Evolutionary conservation across 768 basidiomycete species (phyloP).

Genomic region (Paxillus rubicundulus): DNA sequence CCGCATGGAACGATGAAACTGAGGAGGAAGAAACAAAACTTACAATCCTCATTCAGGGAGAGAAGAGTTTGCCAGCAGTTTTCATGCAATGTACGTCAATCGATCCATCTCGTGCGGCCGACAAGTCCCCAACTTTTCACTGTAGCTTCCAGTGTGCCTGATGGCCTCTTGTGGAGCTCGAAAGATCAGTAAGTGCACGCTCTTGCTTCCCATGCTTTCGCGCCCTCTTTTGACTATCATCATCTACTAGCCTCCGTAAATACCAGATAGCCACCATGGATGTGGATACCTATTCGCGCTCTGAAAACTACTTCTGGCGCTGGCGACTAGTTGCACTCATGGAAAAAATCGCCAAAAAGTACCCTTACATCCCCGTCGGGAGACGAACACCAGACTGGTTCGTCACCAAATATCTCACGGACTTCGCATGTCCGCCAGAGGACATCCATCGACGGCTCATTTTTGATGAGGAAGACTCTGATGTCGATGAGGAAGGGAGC

Average conservation of each 20-base stretch:
- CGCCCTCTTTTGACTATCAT: background rate
- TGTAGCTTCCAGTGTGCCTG: constrained; percentile 26
- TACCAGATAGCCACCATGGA: constrained; percentile 50
- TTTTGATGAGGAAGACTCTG: constrained; percentile 31
- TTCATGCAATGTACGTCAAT: constrained; percentile 40
- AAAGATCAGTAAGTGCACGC: constrained; percentile 25
- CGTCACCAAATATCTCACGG: constrained; percentile 39
- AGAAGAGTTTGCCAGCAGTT: constrained; percentile 38
- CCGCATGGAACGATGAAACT: constrained; percentile 12
- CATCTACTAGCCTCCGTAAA: constrained; percentile 34
- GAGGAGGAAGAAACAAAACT: constrained; percentile 25
- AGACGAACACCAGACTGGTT: constrained; percentile 51
- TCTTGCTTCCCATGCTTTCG: background rate
- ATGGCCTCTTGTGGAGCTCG: constrained; percentile 33
- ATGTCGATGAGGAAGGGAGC: constrained; percentile 28
- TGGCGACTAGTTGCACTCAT: constrained; percentile 50
- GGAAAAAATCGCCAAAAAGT: constrained; percentile 38
- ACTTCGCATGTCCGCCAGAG: constrained; percentile 24
- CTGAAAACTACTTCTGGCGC: constrained; percentile 50
- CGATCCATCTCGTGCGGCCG: background rate
- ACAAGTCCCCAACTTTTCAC: background rate
- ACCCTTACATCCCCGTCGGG: constrained; percentile 32
- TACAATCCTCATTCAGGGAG: constrained; percentile 42
- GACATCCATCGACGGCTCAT: constrained; percentile 36
- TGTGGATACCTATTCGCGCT: constrained; percentile 37